Percentiles rank a stretch among this genome's conserved stretches.
Evolutionary conservation across 208 protist genomes (phyloP).

Genomic region (Leishmania lainsoni): DNA sequence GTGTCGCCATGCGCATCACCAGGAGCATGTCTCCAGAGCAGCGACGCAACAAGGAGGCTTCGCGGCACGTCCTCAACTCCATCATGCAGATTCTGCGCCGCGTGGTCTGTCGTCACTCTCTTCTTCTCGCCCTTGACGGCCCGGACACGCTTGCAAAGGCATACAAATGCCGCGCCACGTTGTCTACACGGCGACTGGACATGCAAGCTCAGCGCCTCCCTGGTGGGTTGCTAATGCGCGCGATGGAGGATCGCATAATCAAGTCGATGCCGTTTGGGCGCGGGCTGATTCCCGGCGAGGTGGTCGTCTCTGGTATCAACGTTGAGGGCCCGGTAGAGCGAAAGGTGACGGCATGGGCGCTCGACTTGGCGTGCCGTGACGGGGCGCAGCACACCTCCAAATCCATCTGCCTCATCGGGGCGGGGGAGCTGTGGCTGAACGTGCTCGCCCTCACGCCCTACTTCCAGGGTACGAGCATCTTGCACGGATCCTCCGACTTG

Average conservation of each 20-base stretch:
- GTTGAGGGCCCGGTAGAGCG: conserved; percentile 75
- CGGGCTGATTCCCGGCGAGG: conserved; percentile 55
- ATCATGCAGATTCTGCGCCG: conserved; percentile 74
- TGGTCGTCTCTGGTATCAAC: conserved; percentile 70
- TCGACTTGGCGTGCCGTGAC: conserved; percentile 82
- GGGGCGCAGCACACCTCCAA: conserved; percentile 50
- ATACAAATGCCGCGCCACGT: conserved; percentile 31
- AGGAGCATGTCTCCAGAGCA: conserved; percentile 64
- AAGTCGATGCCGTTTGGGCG: conserved; percentile 65
- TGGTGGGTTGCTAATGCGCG: conserved; percentile 62
- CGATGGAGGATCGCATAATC: conserved; percentile 80
- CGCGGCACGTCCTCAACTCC: conserved; percentile 57
- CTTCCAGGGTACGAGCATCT: conserved; percentile 59
- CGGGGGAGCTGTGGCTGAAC: conserved; percentile 68
- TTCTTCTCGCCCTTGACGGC: conserved; percentile 78
- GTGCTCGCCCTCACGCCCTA: conserved; percentile 75
- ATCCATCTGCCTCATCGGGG: conserved; percentile 78
- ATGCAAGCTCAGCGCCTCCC: conserved; percentile 61
- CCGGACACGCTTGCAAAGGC: conserved; percentile 68
- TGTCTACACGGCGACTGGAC: conserved; percentile 50
- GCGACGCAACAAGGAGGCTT: conserved; percentile 63
- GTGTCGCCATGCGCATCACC: conserved; percentile 63
- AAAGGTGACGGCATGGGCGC: conserved; percentile 85
- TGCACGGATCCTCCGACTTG: conserved; percentile 63
- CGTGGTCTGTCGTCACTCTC: conserved; percentile 49